phyloP scores from a whole-genome alignment of 1,139 yeast species.

The Sugiyamaella grinbergsii region DNA sequence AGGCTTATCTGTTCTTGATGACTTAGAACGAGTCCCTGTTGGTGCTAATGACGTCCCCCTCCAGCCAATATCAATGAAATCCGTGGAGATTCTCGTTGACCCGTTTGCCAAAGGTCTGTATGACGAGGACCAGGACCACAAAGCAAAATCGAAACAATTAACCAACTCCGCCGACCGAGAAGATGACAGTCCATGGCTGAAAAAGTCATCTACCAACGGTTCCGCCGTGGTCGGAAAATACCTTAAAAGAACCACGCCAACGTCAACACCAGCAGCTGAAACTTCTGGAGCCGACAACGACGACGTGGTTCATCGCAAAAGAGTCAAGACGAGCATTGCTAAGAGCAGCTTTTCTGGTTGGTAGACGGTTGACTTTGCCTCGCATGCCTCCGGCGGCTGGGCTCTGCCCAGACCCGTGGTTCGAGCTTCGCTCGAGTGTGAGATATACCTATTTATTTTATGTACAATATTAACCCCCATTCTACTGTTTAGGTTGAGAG shows the following conservation, averaged over 20 bases:
- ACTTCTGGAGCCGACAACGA: background rate
- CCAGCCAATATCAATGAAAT: constrained; percentile 44
- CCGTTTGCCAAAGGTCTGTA: constrained; percentile 59
- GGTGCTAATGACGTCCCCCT: constrained; percentile 42
- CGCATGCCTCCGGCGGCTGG: constrained; percentile 10
- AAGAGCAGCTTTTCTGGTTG: constrained; percentile 36
- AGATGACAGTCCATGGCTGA: constrained; percentile 38
- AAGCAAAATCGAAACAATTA: constrained; percentile 11
- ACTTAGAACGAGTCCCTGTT: constrained; percentile 54
- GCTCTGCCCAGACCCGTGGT: constrained; percentile 1
- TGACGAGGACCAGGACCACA: constrained; percentile 21
- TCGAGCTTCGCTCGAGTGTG: background rate
- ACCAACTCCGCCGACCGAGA: constrained; percentile 19
- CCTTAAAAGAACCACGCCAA: constrained; percentile 20
- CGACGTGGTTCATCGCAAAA: constrained; percentile 16
- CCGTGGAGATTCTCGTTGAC: constrained; percentile 78
- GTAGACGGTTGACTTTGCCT: constrained; percentile 20
- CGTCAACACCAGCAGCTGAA: background rate
- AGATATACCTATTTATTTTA: background rate
- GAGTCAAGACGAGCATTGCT: constrained; percentile 28
- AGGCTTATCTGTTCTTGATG: constrained; percentile 74
- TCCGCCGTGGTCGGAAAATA: constrained; percentile 34
- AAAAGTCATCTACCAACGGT: constrained; percentile 15
- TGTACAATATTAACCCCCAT: too few species aligned
- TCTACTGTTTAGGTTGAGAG: constrained; percentile 5